Evolutionary conservation across 768 basidiomycete species (phyloP), one percentile per base, ranked within the genome.

Genomic region (Suillus americanus): DNA sequence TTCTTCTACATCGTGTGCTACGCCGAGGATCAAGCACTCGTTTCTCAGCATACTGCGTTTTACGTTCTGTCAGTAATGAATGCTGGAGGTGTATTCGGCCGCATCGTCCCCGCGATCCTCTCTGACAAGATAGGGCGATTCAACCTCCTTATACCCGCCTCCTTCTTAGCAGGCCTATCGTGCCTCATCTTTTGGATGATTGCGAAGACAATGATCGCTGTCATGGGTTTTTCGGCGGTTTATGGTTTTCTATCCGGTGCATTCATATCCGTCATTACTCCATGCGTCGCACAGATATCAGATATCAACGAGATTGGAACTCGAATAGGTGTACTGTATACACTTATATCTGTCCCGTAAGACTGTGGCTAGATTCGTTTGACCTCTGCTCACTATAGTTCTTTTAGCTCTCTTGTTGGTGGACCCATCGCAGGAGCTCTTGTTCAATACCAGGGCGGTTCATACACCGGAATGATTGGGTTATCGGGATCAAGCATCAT

Each of bases 171-270:
- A 12, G 90, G 89, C 1, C 71, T 90, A n/a, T 77, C 80, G 14
- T 86, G 84, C 65, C 78, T 89, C 61, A 75, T 80, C 12, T 71
- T 89, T 43, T 91, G 90, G 89, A 74, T 84, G 62, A 79, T 83
- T 68, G 72, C 83, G 37, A 71, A 75, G 38, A 71, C 77, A 9
- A 66, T 85, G 25, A 73, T 71, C 8, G 66, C 78, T 51, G 72
- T 89, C 46, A 78, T 83, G 69, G 64, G 80, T 18, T 90, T 89
- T 62, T 82, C 87, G 2, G 78, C 77, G 1, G 46, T 82, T 0
- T 91, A 87, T 69, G 90, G 90, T 0, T 83, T 90, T 77, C 79
- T 84, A 59, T 87, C 85, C 0, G 89, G 90, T 5, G 86, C 88
- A 12, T 87, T 90, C 75, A 86, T 89, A 55, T 85, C 87, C 43